Evolutionary conservation across 257 asterid genomes (phyloP), one percentile per base, ranked within the genome.

Genomic region (Nyctanthes arbortristis): DNA sequence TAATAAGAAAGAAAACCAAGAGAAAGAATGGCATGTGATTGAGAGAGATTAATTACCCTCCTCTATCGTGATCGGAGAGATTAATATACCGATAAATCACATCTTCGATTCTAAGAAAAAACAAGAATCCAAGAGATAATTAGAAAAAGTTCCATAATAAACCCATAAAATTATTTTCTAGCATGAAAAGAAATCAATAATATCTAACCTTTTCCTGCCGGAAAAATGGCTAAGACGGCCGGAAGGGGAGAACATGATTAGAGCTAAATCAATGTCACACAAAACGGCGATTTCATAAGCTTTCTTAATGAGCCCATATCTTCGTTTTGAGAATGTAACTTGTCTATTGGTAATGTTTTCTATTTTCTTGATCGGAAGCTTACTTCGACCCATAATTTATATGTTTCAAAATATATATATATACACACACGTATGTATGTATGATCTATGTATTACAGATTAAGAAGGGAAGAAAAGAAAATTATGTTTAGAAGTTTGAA

Each of bases 311-410:
- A 89, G 83, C 0, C 96, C 96, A 73, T 87, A 87, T 74, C 96
- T 81, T 3, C 96, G 88, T 79, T 89, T 89, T n/a, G 96, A 89
- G 77, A 87, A 89, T 0, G 96, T 89, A 33, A 87, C 96, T 63
- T 89, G 96, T 30, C 89, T 79, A 35, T 87, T 89, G 0, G 92
- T 89, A 22, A 87, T 87, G 76, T 89, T 87, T 40, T 87, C 93
- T 18, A 89, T 89, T 83, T 84, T 89, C 84, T 86, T 84, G 47
- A 89, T 89, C 0, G 96, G 96, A 68, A 89, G 90, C 78, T 89
- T 89, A 37, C 88, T 88, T 36, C 96, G 80, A 11, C 96, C 96
- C 96, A 89, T 89, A 58, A 33, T 63, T 10, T n/a, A n/a, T n/a
- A 57, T 69, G 3, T 12, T 11, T 12, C 1, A 8, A 9, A 11